Evolutionary conservation across 2,329 filamentous ascomycete genomes (phyloP), one percentile per base, ranked within the genome.

Genomic region (Aspergillus oerlinghausenensis): DNA sequence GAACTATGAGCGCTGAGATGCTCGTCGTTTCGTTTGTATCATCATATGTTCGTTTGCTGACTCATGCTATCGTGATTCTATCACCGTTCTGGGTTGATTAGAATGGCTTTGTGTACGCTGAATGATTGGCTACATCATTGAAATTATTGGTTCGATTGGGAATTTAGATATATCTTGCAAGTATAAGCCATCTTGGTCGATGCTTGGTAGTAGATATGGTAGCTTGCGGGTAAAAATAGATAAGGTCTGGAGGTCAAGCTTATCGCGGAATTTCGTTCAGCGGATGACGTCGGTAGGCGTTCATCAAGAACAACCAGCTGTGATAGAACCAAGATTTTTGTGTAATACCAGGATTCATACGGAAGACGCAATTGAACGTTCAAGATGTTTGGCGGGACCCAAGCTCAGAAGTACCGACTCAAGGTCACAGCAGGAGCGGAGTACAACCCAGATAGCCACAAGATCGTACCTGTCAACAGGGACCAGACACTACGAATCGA

Each of bases 361-460:
- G 21, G 32, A 38, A 38, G 32, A 17, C 7, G 23, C 29, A 56
- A 45, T 2, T 28, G 52, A 52, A 10, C 0, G 5, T 6, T 40
- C 23, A 28, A 19, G n/a, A 45, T 28, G 8, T 47, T 29, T 11
- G 28, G 51, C 9, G 21, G 32, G n/a, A 23, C 25, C 4, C 40
- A 58, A 25, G 35, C 60, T 40, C 38, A 57, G 4, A 63, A 67
- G 42, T 96, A 94, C 73, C 82, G 90, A 51, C 82, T 97, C 60
- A 84, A 84, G 63, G 87, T 97, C 55, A 95, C 91, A 0, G 90
- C 90, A 1, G 93, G 93, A 2, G 81, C 89, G 1, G 79, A 79
- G 61, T 96, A 97, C 75, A 85, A 94, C 70, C 74, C 80, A 35
- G 74, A 80, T n/a, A 82, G 83, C n/a, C 92, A 96, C 66, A 76